phyloP scores from a whole-genome alignment of 108 stramenopile genomes.

The Skeletonema tropicum region DNA sequence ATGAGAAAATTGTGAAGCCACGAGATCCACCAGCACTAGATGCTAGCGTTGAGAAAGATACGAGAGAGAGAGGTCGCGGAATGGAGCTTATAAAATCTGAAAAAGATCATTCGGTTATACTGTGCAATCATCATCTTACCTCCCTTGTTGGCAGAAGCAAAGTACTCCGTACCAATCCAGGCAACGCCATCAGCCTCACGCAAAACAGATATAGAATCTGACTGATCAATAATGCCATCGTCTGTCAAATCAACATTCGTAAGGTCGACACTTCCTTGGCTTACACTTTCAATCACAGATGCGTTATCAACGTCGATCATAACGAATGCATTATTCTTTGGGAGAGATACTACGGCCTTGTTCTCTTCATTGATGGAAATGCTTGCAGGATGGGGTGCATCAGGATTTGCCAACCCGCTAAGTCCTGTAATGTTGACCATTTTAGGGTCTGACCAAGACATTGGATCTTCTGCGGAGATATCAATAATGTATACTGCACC shows the following conservation, averaged over 20 bases:
- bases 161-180: constrained; percentile 62
- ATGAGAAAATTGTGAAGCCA: constrained; percentile 64
- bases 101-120: neutral
- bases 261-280: constrained; percentile 57
- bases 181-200: constrained; percentile 77
- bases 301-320: constrained; percentile 52
- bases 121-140: constrained; percentile 34
- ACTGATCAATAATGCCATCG: constrained; percentile 57
- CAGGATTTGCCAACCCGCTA: constrained; percentile 47
- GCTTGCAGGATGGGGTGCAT: constrained; percentile 78
- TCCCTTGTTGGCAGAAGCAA: constrained; percentile 79
- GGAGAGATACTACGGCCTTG: constrained; percentile 61
- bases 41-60: neutral
- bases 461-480: constrained; percentile 22
- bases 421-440: constrained; percentile 50
- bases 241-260: constrained; percentile 54
- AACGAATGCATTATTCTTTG: constrained; percentile 77
- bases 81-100: too few relatives aligned
- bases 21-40: constrained; percentile 59
- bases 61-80: neutral
- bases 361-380: constrained; percentile 69
- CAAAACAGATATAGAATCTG: constrained; percentile 14
- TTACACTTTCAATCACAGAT: constrained; percentile 48
- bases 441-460: constrained; percentile 38
- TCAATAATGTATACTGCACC: constrained; percentile 58